Evolutionary conservation across 306 rosid species (phyloP).

Genomic region (Trifolium dubium): DNA sequence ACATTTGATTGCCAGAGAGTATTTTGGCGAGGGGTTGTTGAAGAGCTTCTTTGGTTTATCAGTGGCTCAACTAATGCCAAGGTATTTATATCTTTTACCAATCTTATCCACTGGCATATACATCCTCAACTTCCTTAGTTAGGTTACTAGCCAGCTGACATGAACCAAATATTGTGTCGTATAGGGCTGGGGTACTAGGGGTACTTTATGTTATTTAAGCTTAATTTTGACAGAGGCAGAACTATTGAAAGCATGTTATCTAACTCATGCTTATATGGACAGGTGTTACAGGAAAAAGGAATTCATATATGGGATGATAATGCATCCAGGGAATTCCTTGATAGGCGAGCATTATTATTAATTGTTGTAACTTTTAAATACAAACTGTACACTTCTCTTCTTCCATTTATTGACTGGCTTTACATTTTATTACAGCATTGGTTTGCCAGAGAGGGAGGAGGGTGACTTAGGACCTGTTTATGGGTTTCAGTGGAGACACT

Average conservation of each 20-base stretch:
- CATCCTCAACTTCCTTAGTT: constrained; percentile 14
- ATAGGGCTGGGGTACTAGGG: background rate
- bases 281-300: constrained; percentile 90
- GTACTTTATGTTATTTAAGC: constrained; percentile 20
- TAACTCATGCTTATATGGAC: constrained; percentile 35
- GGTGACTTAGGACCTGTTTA: constrained; percentile 98
- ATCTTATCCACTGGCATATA: background rate
- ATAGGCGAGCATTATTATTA: constrained; percentile 63
- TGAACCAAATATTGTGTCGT: constrained; percentile 9
- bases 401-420: constrained; percentile 37
- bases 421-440: constrained; percentile 60
- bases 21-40: constrained; percentile 97
- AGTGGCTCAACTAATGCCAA: constrained; percentile 97
- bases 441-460: constrained; percentile 87
- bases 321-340: constrained; percentile 93
- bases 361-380: constrained; percentile 3
- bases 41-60: constrained; percentile 97
- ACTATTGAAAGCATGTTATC: constrained; percentile 32
- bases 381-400: constrained; percentile 19
- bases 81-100: constrained; percentile 54
- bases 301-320: constrained; percentile 97
- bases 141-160: constrained; percentile 2
- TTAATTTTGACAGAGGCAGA: constrained; percentile 19
- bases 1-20: constrained; percentile 71
- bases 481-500: constrained; percentile 98